Base-by-base conservation (phyloP, 805 yeast genomes). In the Wickerhamiella musiphila region DNA sequence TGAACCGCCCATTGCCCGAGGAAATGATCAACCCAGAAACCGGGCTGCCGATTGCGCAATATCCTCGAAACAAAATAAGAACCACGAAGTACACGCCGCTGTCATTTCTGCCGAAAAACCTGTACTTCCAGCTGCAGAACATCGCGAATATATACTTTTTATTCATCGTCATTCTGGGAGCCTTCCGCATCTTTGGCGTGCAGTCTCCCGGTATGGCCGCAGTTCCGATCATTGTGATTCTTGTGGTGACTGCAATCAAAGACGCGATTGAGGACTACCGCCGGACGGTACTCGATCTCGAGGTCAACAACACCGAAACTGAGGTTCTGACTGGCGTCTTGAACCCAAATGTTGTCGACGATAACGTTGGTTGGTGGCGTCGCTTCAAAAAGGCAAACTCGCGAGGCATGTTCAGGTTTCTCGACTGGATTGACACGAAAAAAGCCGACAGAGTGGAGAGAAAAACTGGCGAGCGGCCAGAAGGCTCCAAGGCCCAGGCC, bases 11-110 rank as follows among this genome's bases (percentile, higher is more conserved):
- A 3, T 49, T 71, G 33, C 77, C 78, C 1, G 44, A 51, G 2
- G 52, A 59, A 17, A 55, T 64, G 56, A 42, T 47, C 9, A 58
- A 61, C 34, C 46, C 44, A 6, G 70, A 65, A n/a, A 65, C 73
- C 2, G 76, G 78, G n/a, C 63, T 66, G 20, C 79, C 90, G 0
- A 40, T 47, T 6, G 57, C 61, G 2, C 49, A 54, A n/a, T 86
- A 77, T 49, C 73, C 92, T 4, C 68, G 95, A 48, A 90, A 86
- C 60, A 86, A 90, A 54, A 82, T 90, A 45, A 73, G 96, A 60
- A 84, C 98, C 0, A 82, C 98, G 2, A 86, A 83, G 58, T 90
- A 90, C 56, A 90, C 96, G 2, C 94, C 98, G 6, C 48, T 90
- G 33, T 61, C 84, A 10, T 86, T 86, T 48, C 43, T 86, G 17